Base-by-base conservation (phyloP, 345 rosid genomes). In the Carallia brachiata region DNA sequence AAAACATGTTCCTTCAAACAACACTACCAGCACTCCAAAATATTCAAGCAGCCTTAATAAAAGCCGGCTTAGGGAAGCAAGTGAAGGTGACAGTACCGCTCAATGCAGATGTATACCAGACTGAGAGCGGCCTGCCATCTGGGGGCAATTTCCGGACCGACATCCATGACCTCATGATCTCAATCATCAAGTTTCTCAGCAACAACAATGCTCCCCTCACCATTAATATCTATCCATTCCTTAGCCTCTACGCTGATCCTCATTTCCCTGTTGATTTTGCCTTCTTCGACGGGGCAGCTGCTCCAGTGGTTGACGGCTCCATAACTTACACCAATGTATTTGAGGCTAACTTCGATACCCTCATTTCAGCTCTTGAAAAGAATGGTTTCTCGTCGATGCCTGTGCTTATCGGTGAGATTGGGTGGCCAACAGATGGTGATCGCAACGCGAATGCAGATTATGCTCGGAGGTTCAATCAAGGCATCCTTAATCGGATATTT, bases 381-480 rank as follows among this genome's bases (percentile, higher is more conserved):
- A 90, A 92, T 58, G 98, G 99, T 48, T 92, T 82, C 27, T 84
- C 86, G 18, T 79, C 87, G 79, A 39, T 90, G 89, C 91, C 93
- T 1, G 80, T 95, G 39, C 85, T 95, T 9, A 70, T 92, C 10
- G 99, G 99, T 31, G 99, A 95, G 76, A 77, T 92, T 7, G 97
- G 99, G 18, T 92, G 99, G 98, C 99, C 99, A 16, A 95, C 97
- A 31, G 99, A 95, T 58, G 97, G 97, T 1, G 88, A 95, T 64
- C 77, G 65, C 62, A 88, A 83, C 31, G 99, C 99, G 0, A 90
- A 92, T 65, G n/a, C 75, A 47, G 85, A 75, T 50, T 84, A 82
- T 73, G 97, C 97, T 28, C 90, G 82, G 36, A 85, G 88, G 67
- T 95, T 95, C 83, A 89, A 89, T 83, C 97, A 90, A 84, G 99